A percentile compares a stretch with the other conserved stretches of the same genome.
phyloP scores from a whole-genome alignment of 305 asterid species.

The Fraxinus sp. region DNA sequence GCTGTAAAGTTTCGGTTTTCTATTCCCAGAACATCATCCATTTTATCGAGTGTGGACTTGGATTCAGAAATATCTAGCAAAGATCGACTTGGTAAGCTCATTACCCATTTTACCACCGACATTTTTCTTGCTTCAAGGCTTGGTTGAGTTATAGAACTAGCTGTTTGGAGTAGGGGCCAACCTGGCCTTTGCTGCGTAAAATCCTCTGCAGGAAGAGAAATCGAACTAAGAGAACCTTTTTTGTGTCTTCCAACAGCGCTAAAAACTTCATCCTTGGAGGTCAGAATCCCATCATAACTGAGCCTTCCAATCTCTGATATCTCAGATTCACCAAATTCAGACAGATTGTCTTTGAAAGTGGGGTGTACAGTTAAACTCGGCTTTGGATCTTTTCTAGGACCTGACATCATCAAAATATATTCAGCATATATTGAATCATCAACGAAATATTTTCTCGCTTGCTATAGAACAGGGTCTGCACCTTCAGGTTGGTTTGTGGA shows the following conservation, averaged over 20 bases:
- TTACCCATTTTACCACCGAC: slow-evolving; percentile 94
- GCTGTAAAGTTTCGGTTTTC: slow-evolving; percentile 19
- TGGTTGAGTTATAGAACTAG: slow-evolving; percentile 46
- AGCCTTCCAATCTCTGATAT: slow-evolving; percentile 49
- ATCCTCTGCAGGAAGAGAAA: slow-evolving; percentile 70
- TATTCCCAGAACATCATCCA: slow-evolving; percentile 30
- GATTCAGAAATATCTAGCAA: slow-evolving; percentile 43
- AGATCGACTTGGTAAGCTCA: slow-evolving; percentile 70
- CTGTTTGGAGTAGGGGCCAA: slow-evolving; percentile 88
- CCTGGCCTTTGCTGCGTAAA: slow-evolving; percentile 74
- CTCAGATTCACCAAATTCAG: slow-evolving; percentile 60
- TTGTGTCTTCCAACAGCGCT: slow-evolving; percentile 37
- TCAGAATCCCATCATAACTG: slow-evolving; percentile 33
- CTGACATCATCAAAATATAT: slow-evolving; percentile 14
- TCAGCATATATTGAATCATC: not conserved
- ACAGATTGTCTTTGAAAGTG: slow-evolving; percentile 32
- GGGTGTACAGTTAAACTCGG: slow-evolving; percentile 31
- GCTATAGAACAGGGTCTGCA: slow-evolving; percentile 12
- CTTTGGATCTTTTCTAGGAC: slow-evolving; percentile 33
- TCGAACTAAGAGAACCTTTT: slow-evolving; percentile 56
- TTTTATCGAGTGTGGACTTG: slow-evolving; percentile 29
- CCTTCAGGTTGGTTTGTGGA: slow-evolving; percentile 25
- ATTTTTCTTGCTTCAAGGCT: slow-evolving; percentile 57
- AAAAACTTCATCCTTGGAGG: slow-evolving; percentile 31
- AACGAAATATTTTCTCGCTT: not conserved